Evolutionary conservation across 2,329 filamentous ascomycete species (phyloP).

Genomic region (Chrysoporthe austroafricana): DNA sequence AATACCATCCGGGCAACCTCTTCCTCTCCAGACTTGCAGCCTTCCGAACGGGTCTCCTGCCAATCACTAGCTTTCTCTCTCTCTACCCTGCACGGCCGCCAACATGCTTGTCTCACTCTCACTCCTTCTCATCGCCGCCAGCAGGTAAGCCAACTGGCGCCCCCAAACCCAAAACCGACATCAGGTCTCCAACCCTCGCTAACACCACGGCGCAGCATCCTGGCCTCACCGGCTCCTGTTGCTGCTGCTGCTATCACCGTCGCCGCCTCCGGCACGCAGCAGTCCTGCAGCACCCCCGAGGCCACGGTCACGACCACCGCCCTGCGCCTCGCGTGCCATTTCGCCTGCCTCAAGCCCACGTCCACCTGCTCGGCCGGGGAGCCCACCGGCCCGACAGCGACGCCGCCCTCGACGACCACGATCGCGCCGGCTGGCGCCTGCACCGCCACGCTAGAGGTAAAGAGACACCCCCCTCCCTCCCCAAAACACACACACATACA

Average conservation of each 20-base stretch:
- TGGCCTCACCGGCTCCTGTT: background rate
- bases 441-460: slow-evolving; percentile 9
- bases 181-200: background rate
- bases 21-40: background rate
- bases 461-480: background rate
- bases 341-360: background rate
- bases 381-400: slow-evolving; percentile 15
- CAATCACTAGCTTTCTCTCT: background rate
- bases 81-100: background rate
- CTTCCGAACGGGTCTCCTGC: background rate
- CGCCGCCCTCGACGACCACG: slow-evolving; percentile 1
- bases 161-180: background rate
- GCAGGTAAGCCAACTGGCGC: background rate
- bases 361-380: slow-evolving; percentile 8
- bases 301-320: background rate
- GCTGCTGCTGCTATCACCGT: background rate
- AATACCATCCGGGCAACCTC: background rate
- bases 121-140: background rate
- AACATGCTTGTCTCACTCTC: slow-evolving; percentile 2
- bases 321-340: background rate
- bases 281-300: slow-evolving; percentile 15
- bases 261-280: background rate
- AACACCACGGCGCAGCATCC: background rate
- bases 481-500: no score
- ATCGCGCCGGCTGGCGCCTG: slow-evolving; percentile 7